These are phyloP conservation scores for Ceratobasidium sp. DNA, from an alignment of 1,284 basidiomycete genomes.

Conservation along the genomic window DNA sequence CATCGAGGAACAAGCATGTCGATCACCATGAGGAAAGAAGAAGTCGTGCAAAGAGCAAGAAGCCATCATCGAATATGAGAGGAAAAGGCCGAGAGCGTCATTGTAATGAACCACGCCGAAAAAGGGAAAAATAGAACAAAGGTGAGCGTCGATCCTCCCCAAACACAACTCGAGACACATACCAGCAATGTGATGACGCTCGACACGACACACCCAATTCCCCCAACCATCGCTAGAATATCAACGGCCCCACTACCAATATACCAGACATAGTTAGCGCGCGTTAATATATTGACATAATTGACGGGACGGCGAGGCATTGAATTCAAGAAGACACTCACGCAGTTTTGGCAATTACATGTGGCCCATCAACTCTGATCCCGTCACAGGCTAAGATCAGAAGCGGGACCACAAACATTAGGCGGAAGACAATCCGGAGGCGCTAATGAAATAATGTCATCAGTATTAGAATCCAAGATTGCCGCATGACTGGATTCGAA, in stretches of 20 bases:
- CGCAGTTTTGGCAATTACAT: slow-evolving; percentile 27
- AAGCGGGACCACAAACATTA: slow-evolving; percentile 48
- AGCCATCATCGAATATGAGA: not conserved
- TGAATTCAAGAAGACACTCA: not conserved
- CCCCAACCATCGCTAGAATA: slow-evolving; percentile 74
- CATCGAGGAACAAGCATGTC: slow-evolving; percentile 8
- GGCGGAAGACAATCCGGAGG: slow-evolving; percentile 46
- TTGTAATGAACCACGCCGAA: not conserved
- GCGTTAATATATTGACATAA: not conserved
- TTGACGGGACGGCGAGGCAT: too few relatives aligned
- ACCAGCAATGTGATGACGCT: slow-evolving; percentile 80
- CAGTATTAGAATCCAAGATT: not conserved
- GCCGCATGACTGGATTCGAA: not conserved
- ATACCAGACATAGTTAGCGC: not conserved
- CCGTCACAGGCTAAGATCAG: slow-evolving; percentile 47
- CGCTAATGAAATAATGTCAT: slow-evolving; percentile 23
- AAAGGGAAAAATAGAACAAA: not conserved
- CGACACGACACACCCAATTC: slow-evolving; percentile 79
- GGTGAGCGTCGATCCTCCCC: not conserved
- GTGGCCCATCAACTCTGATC: slow-evolving; percentile 22
- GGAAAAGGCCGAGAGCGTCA: not conserved
- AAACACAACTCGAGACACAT: slow-evolving; percentile 51
- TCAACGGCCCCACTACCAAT: slow-evolving; percentile 59
- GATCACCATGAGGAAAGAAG: not conserved
- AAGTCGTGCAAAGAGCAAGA: not conserved